phyloP scores from a whole-genome alignment of 768 basidiomycete genomes.

The Calocera cornea region DNA sequence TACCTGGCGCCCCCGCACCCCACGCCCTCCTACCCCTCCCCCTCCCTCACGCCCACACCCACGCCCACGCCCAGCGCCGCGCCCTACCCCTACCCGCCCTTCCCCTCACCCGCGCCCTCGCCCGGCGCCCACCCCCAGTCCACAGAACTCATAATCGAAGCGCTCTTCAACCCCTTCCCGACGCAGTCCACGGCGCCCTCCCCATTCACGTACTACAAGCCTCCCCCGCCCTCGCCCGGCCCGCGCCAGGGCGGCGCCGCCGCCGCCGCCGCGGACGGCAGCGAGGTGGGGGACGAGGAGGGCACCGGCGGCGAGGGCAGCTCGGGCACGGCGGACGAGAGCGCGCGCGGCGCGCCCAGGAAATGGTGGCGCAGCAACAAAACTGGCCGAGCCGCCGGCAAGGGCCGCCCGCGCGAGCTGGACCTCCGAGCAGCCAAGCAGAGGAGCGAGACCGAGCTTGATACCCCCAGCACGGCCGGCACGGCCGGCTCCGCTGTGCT shows the following conservation, averaged over 20 bases:
- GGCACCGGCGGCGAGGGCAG: not conserved
- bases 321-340: not conserved
- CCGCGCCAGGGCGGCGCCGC: not conserved
- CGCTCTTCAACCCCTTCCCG: constrained; percentile 59
- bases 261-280: not conserved
- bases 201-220: constrained; percentile 30
- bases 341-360: not conserved
- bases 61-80: not conserved
- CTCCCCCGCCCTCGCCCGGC: not conserved
- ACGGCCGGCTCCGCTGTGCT: not conserved
- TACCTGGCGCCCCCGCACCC: too few relatives aligned
- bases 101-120: not conserved
- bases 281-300: not conserved
- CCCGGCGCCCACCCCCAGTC: constrained; percentile 25
- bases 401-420: not conserved
- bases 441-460: not conserved
- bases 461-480: not conserved
- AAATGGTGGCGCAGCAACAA: not conserved
- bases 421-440: not conserved
- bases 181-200: constrained; percentile 23
- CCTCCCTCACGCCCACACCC: not conserved
- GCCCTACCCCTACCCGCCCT: constrained; percentile 7
- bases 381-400: too few relatives aligned
- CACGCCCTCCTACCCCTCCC: not conserved
- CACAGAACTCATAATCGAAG: constrained; percentile 63